Evolutionary conservation across 2,329 filamentous ascomycete genomes (phyloP), one percentile per base, ranked within the genome.

Genomic region (Zymoseptoria pseudotritici): DNA sequence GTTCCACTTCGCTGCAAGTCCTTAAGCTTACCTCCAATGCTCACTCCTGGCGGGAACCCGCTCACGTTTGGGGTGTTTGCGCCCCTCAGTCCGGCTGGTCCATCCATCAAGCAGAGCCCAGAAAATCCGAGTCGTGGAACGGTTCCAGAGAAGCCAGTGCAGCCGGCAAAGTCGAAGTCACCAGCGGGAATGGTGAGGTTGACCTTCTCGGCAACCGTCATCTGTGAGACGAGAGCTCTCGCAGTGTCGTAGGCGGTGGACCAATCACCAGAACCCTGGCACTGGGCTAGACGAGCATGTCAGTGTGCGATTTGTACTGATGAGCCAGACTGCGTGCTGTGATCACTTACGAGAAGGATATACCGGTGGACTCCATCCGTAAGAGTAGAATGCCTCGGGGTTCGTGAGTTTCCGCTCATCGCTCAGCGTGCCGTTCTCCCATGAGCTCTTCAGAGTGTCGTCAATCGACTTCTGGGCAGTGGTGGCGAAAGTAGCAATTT

Each of bases 51-150:
- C 5, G 77, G 74, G 55, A 74, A 79, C 1, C 71, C 76, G 53
- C 73, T 77, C 3, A 79, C 76, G 1, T 72, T 72, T 36, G 78
- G 75, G 1, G 74, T 74, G 26, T 69, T 72, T 67, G 53, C 72
- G 68, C 29, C 74, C 17, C 78, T 70, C 11, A 79, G 69, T 9
- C 77, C 77, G 60, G 75, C 74, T 1, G 71, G 73, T 6, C 72
- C 75, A 67, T 79, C 77, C n/a, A 74, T 69, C 9, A 78, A 65
- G 63, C 76, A 78, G 24, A 79, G 57, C 3, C 74, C 75, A 7
- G 74, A 72, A 59, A 75, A 78, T 11, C 70, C 71, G 11, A 77
- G 61, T 36, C 71, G 67, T 6, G 67, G 67, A 19, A 73, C 70
- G 10, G 69, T 66, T 8, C 72, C 70, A 60, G 71, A 74, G 56